phyloP scores from a whole-genome alignment of 371 early-diverging fungal genomes.

The Mucor ambiguus region DNA sequence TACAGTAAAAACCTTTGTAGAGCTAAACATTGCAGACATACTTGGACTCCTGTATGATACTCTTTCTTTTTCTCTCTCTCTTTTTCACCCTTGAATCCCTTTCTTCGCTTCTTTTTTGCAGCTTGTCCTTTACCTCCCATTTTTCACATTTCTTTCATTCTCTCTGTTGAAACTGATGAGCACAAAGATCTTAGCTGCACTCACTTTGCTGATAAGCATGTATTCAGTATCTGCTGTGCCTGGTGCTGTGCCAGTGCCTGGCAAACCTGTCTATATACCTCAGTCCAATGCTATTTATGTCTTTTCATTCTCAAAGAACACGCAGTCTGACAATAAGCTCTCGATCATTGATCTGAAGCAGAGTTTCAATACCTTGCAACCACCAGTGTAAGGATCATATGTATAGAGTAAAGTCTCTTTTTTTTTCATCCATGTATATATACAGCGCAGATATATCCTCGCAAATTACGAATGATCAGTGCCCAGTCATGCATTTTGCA shows the following conservation, averaged over 20 bases:
- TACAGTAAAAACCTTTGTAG: neutral
- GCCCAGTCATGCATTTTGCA: slow-evolving; percentile 31
- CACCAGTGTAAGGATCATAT: slow-evolving; percentile 23
- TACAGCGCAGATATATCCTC: slow-evolving; percentile 8
- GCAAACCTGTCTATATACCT: slow-evolving; percentile 27
- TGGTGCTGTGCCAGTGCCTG: slow-evolving; percentile 15
- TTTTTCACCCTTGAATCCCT: neutral
- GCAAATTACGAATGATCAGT: slow-evolving; percentile 14
- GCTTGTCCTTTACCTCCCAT: neutral
- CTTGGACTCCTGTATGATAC: slow-evolving; percentile 4
- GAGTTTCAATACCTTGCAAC: slow-evolving; percentile 23
- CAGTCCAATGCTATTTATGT: slow-evolving; percentile 22
- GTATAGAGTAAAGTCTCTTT: neutral
- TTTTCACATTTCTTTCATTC: slow-evolving; percentile 5
- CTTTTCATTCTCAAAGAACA: slow-evolving; percentile 24
- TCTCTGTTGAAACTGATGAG: neutral
- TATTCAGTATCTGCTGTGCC: neutral
- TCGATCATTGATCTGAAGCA: slow-evolving; percentile 19
- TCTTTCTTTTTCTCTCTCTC: neutral
- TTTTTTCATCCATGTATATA: neutral
- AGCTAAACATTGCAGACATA: slow-evolving; percentile 2
- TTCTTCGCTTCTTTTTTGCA: neutral
- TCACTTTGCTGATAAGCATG: neutral
- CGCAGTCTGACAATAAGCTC: slow-evolving; percentile 24
- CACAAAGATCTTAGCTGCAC: neutral